These are phyloP conservation scores for barrel medic (Medicago truncatula) DNA, from an alignment of 306 rosid genomes.

Conservation along the genomic window DNA sequence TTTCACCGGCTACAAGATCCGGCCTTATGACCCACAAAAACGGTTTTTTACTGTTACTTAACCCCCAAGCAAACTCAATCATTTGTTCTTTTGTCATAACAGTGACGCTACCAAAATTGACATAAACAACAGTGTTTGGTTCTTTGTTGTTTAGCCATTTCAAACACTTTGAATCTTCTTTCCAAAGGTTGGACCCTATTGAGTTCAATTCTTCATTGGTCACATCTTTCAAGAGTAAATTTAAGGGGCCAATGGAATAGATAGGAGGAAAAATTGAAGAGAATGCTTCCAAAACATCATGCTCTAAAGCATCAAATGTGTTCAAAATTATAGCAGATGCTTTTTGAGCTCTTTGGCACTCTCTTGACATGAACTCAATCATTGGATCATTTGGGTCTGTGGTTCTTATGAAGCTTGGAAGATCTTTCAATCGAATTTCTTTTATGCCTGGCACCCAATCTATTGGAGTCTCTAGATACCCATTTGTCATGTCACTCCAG, in stretches of 20 bases:
- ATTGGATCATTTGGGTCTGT: constrained; percentile 53
- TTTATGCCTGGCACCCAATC: constrained; percentile 74
- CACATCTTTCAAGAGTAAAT: constrained; percentile 42
- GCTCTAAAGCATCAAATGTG: constrained; percentile 64
- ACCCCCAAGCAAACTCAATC: constrained; percentile 77
- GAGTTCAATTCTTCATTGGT: constrained; percentile 5
- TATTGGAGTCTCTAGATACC: constrained; percentile 56
- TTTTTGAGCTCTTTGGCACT: constrained; percentile 42
- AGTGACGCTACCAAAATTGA: constrained; percentile 71
- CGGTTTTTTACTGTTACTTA: constrained; percentile 52
- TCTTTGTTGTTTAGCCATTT: constrained; percentile 63
- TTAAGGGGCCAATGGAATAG: constrained; percentile 69
- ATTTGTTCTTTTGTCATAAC: constrained; percentile 64
- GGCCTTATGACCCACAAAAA: constrained; percentile 72
- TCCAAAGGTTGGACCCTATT: constrained; percentile 71
- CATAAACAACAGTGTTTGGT: constrained; percentile 59
- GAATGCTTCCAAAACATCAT: constrained; percentile 45
- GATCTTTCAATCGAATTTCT: constrained; percentile 54
- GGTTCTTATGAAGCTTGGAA: constrained; percentile 67
- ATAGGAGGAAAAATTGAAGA: constrained; percentile 53
- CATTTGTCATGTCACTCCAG: constrained; percentile 52
- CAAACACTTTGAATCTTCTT: constrained; percentile 58
- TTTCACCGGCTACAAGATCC: constrained; percentile 52
- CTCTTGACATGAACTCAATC: constrained; percentile 9
- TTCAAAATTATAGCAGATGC: constrained; percentile 67